phyloP scores from a whole-genome alignment of 2,329 filamentous ascomycete species.

The Xylaria sp. region DNA sequence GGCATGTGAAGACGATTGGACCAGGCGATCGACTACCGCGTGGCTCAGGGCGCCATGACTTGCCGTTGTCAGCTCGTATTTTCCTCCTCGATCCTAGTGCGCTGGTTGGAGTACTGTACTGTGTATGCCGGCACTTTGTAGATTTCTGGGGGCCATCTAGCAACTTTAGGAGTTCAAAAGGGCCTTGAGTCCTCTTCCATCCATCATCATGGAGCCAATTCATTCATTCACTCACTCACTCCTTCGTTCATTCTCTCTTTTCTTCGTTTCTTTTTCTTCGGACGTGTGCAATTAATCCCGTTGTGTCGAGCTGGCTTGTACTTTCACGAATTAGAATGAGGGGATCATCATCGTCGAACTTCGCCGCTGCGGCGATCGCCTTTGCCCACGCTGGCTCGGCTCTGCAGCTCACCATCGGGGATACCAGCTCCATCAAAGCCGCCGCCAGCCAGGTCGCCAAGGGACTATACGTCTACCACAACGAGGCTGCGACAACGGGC shows the following conservation, averaged over 20 bases:
- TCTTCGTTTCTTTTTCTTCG: slow-evolving; percentile 7
- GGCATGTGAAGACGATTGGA: slow-evolving; percentile 21
- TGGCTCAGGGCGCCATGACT: slow-evolving; percentile 21
- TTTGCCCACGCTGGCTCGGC: slow-evolving; percentile 39
- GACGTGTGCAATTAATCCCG: slow-evolving; percentile 3
- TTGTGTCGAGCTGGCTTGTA: slow-evolving; percentile 3
- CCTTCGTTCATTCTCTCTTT: slow-evolving; percentile 1
- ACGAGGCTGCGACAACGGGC: slow-evolving; percentile 47
- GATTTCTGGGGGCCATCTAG: slow-evolving; percentile 8
- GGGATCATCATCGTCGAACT: slow-evolving; percentile 33
- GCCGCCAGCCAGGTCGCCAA: slow-evolving; percentile 47
- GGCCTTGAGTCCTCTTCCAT: slow-evolving; percentile 9
- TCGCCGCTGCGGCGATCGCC: slow-evolving; percentile 34
- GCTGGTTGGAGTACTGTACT: neutral
- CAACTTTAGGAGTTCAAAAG: slow-evolving; percentile 32
- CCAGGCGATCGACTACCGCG: slow-evolving; percentile 18
- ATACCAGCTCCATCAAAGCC: slow-evolving; percentile 44
- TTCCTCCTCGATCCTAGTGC: slow-evolving; percentile 10
- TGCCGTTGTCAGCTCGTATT: slow-evolving; percentile 33
- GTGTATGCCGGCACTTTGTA: slow-evolving; percentile 18
- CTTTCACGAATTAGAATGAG: slow-evolving; percentile 38
- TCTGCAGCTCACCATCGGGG: slow-evolving; percentile 42
- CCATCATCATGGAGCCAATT: neutral
- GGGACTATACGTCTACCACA: slow-evolving; percentile 48
- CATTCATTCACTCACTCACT: slow-evolving; percentile 5